A percentile compares a stretch with the other conserved stretches of the same genome.
phyloP scores from a whole-genome alignment of 140 eudicot species.

The Stevia rebaudiana region DNA sequence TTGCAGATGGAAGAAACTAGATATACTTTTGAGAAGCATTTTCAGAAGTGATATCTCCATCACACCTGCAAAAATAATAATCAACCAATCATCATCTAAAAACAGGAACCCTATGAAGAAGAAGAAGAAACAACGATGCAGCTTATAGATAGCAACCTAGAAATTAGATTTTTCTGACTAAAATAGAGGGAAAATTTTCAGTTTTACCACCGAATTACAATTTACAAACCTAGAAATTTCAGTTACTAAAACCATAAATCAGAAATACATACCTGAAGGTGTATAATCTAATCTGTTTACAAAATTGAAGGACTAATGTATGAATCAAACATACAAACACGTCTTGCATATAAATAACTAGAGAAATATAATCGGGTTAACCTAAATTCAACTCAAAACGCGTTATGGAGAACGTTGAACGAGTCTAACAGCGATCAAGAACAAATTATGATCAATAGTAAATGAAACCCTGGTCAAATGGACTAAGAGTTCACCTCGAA shows the following conservation, averaged over 20 bases:
- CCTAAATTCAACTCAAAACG: slow-evolving; percentile 20
- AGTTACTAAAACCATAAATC: background rate
- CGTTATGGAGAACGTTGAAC: slow-evolving; percentile 24
- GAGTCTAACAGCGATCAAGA: slow-evolving; percentile 18
- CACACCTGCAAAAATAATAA: slow-evolving; percentile 37
- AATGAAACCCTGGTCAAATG: slow-evolving; percentile 18
- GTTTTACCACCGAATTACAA: slow-evolving; percentile 14
- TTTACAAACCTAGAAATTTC: background rate
- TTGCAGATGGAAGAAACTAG: slow-evolving; percentile 50
- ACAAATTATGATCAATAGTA: background rate
- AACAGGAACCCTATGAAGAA: too few species aligned
- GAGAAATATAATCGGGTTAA: background rate
- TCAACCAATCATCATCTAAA: slow-evolving; percentile 8
- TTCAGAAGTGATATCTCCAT: slow-evolving; percentile 83
- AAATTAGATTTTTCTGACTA: background rate
- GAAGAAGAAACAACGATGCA: too few species aligned
- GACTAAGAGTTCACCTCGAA: slow-evolving; percentile 21
- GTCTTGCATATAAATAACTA: background rate
- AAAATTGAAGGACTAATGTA: slow-evolving; percentile 11
- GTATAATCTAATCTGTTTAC: slow-evolving; percentile 24
- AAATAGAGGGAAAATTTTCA: slow-evolving; percentile 19
- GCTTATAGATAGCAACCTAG: background rate
- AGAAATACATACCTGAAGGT: slow-evolving; percentile 1
- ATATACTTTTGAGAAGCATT: slow-evolving; percentile 57
- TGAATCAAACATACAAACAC: slow-evolving; percentile 5